Base-by-base conservation (phyloP, 2,329 filamentous ascomycete species). In the Colletotrichum aenigma region DNA sequence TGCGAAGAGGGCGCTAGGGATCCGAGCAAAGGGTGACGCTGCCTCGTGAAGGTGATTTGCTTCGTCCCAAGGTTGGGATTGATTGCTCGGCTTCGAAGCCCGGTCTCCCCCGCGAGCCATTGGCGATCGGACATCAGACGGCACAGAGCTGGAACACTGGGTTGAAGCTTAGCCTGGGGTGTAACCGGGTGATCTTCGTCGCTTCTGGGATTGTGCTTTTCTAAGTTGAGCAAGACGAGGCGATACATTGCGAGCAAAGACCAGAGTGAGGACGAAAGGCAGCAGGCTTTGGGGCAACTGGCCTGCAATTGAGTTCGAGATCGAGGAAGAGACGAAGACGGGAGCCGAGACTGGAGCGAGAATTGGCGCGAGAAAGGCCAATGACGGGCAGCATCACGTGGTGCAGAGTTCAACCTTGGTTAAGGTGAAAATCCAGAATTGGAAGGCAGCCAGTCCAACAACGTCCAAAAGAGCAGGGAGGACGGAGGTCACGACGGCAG, bases 141-240 rank as follows among this genome's bases (percentile, higher is more conserved):
- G 64, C 73, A 68, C 56, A 32, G 32, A 73, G 64, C 73, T 73
- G 73, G 73, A 75, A 75, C 73, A 73, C 73, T 73, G 70, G 73
- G 26, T 48, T 68, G 70, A 64, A 75, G 73, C 70, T 68, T 75
- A 64, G 15, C 32, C 21, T 26, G 18, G 55, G 30, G 61, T 21
- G 38, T 38, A 43, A 34, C 38, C 62, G 32, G 69, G 62, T 30
- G 52, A 61, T 71, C 60, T 48, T 36, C 34, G 56, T 16, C 18
- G 10, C 16, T 15, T 61, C 55, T 12, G 4, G 67, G 67, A 70
- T 48, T 30, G 52, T 38, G 36, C 21, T 58, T 28, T 32, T 58
- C n/a, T 36, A n/a, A 10, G 36, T 7, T 32, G 18, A 26, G 56
- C 21, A 55, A 30, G 52, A 60, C 26, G 13, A 18, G 52, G 26